Percentiles rank a stretch among this genome's conserved stretches.
Evolutionary conservation across 2,329 filamentous ascomycete species (phyloP).

Genomic region (Talaromyces atroroseus): DNA sequence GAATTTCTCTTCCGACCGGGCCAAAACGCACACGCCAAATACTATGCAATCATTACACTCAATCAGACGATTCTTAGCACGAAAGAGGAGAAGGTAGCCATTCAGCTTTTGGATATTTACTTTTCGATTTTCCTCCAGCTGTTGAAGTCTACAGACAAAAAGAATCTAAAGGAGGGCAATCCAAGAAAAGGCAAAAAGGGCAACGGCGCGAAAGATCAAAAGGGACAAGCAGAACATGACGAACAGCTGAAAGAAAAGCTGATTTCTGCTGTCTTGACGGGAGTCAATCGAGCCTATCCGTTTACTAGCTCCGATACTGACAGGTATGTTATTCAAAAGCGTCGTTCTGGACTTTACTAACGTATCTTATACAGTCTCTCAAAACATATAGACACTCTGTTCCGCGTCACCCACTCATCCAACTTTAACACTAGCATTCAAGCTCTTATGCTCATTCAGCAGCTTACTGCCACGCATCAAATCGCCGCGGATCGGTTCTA

Average conservation of each 20-base stretch:
- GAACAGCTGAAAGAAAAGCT: slow-evolving; percentile 83
- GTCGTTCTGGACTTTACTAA: slow-evolving; percentile 19
- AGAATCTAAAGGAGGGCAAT: slow-evolving; percentile 41
- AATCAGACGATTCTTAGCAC: slow-evolving; percentile 91
- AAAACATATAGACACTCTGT: slow-evolving; percentile 86
- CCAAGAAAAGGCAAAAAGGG: slow-evolving; percentile 46
- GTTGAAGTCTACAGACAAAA: slow-evolving; percentile 54
- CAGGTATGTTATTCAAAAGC: slow-evolving; percentile 47
- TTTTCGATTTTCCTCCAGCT: slow-evolving; percentile 82
- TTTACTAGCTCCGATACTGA: slow-evolving; percentile 78
- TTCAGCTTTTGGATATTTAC: slow-evolving; percentile 80
- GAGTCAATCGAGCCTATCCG: slow-evolving; percentile 92
- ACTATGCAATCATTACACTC: slow-evolving; percentile 92
- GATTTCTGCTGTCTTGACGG: slow-evolving; percentile 83
- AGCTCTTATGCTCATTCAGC: slow-evolving; percentile 89
- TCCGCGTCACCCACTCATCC: slow-evolving; percentile 91
- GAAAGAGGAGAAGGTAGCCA: slow-evolving; percentile 75
- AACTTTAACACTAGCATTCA: slow-evolving; percentile 99
- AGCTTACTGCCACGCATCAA: slow-evolving; percentile 75
- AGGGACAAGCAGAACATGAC: slow-evolving; percentile 41
- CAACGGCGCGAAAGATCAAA: slow-evolving; percentile 33
- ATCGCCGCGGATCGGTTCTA: slow-evolving; percentile 88
- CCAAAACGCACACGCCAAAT: slow-evolving; percentile 82
- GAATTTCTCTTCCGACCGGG: slow-evolving; percentile 83
- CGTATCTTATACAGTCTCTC: slow-evolving; percentile 55